Base-by-base conservation (phyloP, 139 green algal species). In the Chlamydomonas urium region DNA sequence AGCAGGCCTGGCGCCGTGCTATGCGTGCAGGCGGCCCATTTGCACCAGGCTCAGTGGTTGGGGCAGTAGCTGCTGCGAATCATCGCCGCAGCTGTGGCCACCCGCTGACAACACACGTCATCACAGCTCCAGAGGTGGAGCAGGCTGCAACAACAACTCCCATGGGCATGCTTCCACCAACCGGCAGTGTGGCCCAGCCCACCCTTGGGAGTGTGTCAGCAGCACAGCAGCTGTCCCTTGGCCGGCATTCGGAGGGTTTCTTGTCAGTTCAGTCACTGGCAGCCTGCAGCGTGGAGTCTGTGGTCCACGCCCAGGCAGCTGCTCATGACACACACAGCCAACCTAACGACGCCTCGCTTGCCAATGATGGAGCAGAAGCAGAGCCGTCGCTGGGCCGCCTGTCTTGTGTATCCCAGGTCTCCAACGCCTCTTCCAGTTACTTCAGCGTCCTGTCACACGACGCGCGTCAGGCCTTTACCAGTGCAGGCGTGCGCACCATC, bases 361-460 rank as follows among this genome's bases (percentile, higher is more conserved):
- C n/a, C n/a, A n/a, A n/a, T n/a, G n/a, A n/a, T n/a, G n/a, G n/a
- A n/a, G n/a, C n/a, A n/a, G n/a, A n/a, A n/a, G n/a, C n/a, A n/a
- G n/a, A n/a, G n/a, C n/a, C n/a, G n/a, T n/a, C n/a, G n/a, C n/a
- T n/a, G n/a, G n/a, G n/a, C n/a, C n/a, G n/a, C n/a, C 53, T 63
- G n/a, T 34, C 17, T 26, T 26, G 53, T 14, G 10, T 26, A 8
- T 63, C 53, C 10, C 53, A 63, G 10, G 53, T 21, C 24, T 14
- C 53, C 21, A 34, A 14, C 24, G 53, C 21, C 24, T 14, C 53
- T 63, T 63, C 53, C 26, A 63, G 53, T 26, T 63, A 63, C 53
- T 21, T n/a, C 60, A 67, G 60, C 60, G 42, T 62, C 53, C 53
- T 62, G 10, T 28, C 60, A 24, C 29, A 67, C 60, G 60, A 67